phyloP scores from a whole-genome alignment of 1,284 basidiomycete species.

The Spongiforma sp. region DNA sequence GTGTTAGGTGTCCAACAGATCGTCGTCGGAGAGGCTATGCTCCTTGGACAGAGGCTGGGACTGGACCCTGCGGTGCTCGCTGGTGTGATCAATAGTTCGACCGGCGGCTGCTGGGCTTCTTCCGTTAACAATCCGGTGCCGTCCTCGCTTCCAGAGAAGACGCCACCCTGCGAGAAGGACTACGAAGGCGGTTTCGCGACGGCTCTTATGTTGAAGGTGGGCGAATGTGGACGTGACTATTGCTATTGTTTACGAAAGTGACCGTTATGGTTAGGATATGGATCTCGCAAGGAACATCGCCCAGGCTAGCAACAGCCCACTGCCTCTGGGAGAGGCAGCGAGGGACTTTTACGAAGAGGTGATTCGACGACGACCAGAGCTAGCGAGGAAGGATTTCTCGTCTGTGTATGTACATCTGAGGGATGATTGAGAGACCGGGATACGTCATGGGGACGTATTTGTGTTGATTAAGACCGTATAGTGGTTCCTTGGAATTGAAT shows the following conservation, averaged over 20 bases:
- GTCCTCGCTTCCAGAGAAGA: conserved; percentile 68
- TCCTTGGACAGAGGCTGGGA: conserved; percentile 80
- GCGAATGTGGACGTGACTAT: conserved; percentile 8
- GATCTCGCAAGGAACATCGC: conserved; percentile 74
- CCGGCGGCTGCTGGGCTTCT: conserved; percentile 84
- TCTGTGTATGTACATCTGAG: conserved; percentile 73
- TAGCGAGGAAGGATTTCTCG: conserved; percentile 79
- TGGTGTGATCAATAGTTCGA: conserved; percentile 83
- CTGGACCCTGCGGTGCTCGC: conserved; percentile 77
- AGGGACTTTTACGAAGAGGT: conserved; percentile 62
- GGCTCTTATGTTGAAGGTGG: conserved; percentile 83
- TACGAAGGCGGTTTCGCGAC: conserved; percentile 88
- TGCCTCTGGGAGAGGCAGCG: conserved; percentile 72
- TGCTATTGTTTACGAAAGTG: conserved; percentile 6
- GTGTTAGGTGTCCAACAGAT: conserved; percentile 81
- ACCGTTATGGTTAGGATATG: conserved; percentile 67
- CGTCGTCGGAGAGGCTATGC: conserved; percentile 84
- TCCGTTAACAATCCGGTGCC: conserved; percentile 91
- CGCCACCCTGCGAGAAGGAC: conserved; percentile 82
- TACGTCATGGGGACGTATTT: conserved; percentile 6
- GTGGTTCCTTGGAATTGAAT: conserved; percentile 10
- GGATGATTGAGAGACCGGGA: conserved; percentile 13
- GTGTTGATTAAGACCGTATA: conserved; percentile 20
- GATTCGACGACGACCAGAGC: conserved; percentile 57
- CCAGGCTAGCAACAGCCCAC: conserved; percentile 49